Evolutionary conservation across 306 rosid genomes (phyloP), one percentile per base, ranked within the genome.

Genomic region (Cicer arietinum): DNA sequence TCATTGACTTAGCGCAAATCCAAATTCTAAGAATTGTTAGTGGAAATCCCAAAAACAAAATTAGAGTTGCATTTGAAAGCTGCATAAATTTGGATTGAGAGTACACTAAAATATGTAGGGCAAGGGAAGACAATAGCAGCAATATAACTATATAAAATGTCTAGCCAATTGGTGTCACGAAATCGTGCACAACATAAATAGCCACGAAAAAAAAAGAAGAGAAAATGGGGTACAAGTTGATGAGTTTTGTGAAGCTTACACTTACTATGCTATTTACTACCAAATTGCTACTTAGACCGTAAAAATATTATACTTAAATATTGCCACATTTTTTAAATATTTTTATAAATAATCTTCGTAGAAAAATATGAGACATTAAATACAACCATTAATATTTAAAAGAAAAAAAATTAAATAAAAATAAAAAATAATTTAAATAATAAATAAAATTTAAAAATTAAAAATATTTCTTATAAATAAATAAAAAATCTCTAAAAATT

Each of bases 101-200:
- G 18, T 67, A 25, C 22, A 53, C 9, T 13, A 2, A 13, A 0
- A 30, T 30, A 12, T 22, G 73, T 51, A 20, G 59, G 75, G 3
- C 75, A 67, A 45, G 68, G 58, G 20, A 77, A 13, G 16, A 68
- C 61, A 77, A 47, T 7, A 46, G 60, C 44, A 77, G 75, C 69
- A 57, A 68, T 44, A 8, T 57, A 46, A 20, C 16, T 10, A 37
- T 58, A 61, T 69, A 58, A 58, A 58, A 41, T 58, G 64, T 25
- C 42, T 30, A 22, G 6, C 42, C 8, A 69, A 77, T 3, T 78
- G 77, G 82, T 39, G 53, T 47, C 77, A 78, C n/a, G n/a, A 50
- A 69, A 69, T 59, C 54, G 64, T 68, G 76, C 22, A 42, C 59
- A 56, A 37, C 47, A 67, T 46, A 57, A 41, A 64, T 75, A 64